Evolutionary conservation across 2,329 filamentous ascomycete species (phyloP).

Genomic region (Calonectria ilicicola): DNA sequence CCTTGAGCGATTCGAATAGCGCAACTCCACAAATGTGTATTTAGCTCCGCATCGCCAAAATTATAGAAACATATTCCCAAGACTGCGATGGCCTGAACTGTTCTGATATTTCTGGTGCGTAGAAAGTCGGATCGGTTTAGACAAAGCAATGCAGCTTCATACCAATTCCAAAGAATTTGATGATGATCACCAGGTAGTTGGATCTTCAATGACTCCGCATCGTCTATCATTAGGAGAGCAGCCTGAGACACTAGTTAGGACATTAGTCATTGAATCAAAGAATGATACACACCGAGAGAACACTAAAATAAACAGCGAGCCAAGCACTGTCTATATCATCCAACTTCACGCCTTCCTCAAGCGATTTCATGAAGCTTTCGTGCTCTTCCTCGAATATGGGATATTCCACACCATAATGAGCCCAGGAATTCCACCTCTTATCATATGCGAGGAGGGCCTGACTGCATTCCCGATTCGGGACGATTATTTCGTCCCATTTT

Average conservation of each 20-base stretch:
- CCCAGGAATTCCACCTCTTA: constrained; percentile 26
- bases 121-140: constrained; percentile 17
- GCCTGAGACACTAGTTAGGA: neutral
- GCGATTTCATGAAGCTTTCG: neutral
- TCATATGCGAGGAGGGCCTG: constrained; percentile 21
- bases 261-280: neutral
- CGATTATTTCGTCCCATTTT: constrained; percentile 12
- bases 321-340: constrained; percentile 14
- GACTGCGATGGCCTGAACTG: constrained; percentile 23
- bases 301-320: constrained; percentile 28
- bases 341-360: neutral
- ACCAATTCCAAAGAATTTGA: constrained; percentile 17
- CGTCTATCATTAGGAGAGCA: constrained; percentile 25
- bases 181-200: constrained; percentile 10
- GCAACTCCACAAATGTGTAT: constrained; percentile 12
- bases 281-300: constrained; percentile 2
- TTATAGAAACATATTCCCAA: constrained; percentile 23
- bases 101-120: neutral
- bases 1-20: constrained; percentile 11
- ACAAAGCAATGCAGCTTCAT: constrained; percentile 23
- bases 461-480: constrained; percentile 20
- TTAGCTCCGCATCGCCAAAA: constrained; percentile 21
- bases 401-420: constrained; percentile 28
- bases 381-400: constrained; percentile 23
- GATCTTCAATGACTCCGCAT: constrained; percentile 5